Percentiles rank a stretch among this genome's conserved stretches.
Conservation (phyloP, 1,284 basidiomycete genomes). For the Trichosporon coremiiforme region DNA sequence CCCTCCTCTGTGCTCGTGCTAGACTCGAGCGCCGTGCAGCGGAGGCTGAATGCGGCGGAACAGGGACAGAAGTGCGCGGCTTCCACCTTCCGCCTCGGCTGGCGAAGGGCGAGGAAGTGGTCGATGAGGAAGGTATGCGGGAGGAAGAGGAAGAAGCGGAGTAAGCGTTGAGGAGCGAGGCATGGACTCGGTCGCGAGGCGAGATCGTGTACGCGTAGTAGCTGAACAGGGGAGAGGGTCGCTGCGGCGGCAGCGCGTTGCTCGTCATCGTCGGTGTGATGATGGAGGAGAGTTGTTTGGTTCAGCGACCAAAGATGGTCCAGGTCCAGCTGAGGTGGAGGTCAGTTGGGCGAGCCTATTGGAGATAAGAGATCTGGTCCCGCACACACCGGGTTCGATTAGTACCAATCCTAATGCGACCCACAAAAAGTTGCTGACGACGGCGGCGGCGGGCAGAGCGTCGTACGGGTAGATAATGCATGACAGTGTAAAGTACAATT, state of each 20-base stretch:
- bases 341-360: neutral
- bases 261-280: neutral
- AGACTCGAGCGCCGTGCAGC: neutral
- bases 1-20: constrained; percentile 37
- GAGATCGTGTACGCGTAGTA: constrained; percentile 44
- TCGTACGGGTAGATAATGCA: neutral
- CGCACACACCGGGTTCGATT: neutral
- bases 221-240: constrained; percentile 33
- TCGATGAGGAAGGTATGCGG: neutral
- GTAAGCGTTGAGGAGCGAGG: constrained; percentile 20
- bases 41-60: neutral
- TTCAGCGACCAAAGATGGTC: neutral
- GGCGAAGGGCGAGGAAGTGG: constrained; percentile 21
- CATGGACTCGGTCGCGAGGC: constrained; percentile 35
- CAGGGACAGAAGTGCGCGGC: neutral
- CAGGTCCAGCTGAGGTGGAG: neutral
- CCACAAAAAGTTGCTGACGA: no score
- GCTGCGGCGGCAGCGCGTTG: neutral
- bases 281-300: constrained; percentile 1
- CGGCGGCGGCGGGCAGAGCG: no score
- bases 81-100: neutral
- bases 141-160: constrained; percentile 13
- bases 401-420: neutral
- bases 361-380: neutral
- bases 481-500: neutral